Conservation (phyloP, 306 rosid species). For the Acacia confusa region DNA sequence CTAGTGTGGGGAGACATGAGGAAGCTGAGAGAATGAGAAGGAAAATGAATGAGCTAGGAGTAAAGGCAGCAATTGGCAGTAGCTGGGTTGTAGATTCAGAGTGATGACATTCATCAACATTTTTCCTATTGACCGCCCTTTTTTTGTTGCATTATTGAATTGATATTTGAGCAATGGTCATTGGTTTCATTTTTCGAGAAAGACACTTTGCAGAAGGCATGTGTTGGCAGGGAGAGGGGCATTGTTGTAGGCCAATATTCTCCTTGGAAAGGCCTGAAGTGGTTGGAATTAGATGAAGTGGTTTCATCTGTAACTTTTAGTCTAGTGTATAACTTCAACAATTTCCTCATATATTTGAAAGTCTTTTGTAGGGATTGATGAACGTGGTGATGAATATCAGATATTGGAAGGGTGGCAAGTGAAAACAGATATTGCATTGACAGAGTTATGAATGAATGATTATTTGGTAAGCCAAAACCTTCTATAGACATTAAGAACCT, state of each 20-base stretch:
- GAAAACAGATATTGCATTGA: neutral
- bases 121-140: neutral
- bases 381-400: neutral
- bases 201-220: neutral
- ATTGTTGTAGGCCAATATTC: neutral
- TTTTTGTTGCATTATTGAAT: neutral
- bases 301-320: neutral
- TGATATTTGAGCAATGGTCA: neutral
- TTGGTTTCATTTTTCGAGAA: neutral
- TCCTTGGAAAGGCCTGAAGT: neutral
- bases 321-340: neutral
- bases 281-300: neutral
- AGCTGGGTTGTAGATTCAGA: constrained; percentile 75
- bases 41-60: constrained; percentile 59
- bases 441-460: neutral
- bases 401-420: neutral
- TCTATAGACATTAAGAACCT: neutral
- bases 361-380: neutral
- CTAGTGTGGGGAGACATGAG: constrained; percentile 67
- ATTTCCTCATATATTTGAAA: neutral
- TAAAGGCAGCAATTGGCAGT: constrained; percentile 56
- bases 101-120: constrained; percentile 12
- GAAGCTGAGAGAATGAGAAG: constrained; percentile 60
- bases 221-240: neutral
- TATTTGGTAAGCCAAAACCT: neutral